Percentiles rank a stretch among this genome's conserved stretches.
phyloP scores from a whole-genome alignment of 2,329 filamentous ascomycete species.

The Zasmidium citrigriseum region DNA sequence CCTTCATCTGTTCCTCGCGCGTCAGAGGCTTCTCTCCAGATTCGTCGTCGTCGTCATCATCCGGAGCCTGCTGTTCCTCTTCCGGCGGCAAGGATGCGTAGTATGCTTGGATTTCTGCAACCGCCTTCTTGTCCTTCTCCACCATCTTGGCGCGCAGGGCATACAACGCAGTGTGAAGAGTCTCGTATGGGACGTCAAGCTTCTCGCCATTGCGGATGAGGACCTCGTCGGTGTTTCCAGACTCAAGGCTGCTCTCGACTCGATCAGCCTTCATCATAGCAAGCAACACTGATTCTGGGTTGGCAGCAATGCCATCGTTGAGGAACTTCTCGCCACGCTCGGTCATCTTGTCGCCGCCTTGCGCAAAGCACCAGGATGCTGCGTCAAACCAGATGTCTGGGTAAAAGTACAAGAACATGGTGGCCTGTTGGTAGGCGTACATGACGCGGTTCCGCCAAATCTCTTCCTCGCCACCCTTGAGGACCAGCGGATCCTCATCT shows the following conservation, averaged over 20 bases:
- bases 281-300: conserved; percentile 89
- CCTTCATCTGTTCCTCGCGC: conserved; percentile 53
- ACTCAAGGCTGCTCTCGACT: conserved; percentile 74
- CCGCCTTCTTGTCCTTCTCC: conserved; percentile 64
- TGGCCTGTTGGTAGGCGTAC: conserved; percentile 88
- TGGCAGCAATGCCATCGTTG: conserved; percentile 78
- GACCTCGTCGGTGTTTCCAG: conserved; percentile 68
- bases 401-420: conserved; percentile 93
- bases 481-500: conserved; percentile 75
- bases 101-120: conserved; percentile 57
- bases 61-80: conserved; percentile 38
- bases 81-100: conserved; percentile 49
- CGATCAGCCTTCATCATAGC: conserved; percentile 88
- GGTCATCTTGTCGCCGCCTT: conserved; percentile 55
- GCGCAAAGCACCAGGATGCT: conserved; percentile 86
- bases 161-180: conserved; percentile 84
- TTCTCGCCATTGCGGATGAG: conserved; percentile 66
- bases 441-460: conserved; percentile 77
- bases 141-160: conserved; percentile 73
- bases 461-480: conserved; percentile 77
- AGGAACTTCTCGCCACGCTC: conserved; percentile 75
- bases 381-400: conserved; percentile 96
- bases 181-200: conserved; percentile 81
- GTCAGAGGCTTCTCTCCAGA: conserved; percentile 47
- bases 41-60: conserved; percentile 55